A percentile compares a stretch with the other conserved stretches of the same genome.
Evolutionary conservation across 805 yeast genomes (phyloP).

Genomic region (Wickerhamiella azyma): DNA sequence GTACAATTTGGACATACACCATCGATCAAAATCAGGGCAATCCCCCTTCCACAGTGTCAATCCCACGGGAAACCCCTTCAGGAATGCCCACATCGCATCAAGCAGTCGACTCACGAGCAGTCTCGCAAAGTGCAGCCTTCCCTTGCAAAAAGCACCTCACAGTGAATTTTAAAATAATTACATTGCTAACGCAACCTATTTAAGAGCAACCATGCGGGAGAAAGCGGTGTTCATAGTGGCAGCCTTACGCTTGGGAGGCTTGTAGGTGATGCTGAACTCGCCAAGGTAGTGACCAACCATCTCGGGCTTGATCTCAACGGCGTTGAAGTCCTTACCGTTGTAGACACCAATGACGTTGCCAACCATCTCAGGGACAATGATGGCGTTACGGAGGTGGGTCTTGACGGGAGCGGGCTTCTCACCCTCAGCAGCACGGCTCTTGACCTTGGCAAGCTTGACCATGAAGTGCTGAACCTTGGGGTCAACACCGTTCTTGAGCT

Average conservation of each 20-base stretch:
- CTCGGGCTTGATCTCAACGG: conserved; percentile 97
- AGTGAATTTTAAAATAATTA: neutral
- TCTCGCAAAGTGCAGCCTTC: no score
- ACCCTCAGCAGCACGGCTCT: conserved; percentile 57
- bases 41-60: no score
- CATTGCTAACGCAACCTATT: conserved; percentile 11
- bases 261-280: conserved; percentile 98
- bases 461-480: conserved; percentile 90
- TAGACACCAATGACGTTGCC: conserved; percentile 97
- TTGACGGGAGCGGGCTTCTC: conserved; percentile 97
- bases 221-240: conserved; percentile 22
- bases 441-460: conserved; percentile 96
- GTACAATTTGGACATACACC: no score
- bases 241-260: conserved; percentile 98
- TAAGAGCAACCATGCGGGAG: conserved; percentile 22
- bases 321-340: conserved; percentile 99
- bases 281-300: conserved; percentile 99
- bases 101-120: no score
- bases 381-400: conserved; percentile 99
- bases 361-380: conserved; percentile 98
- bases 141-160: no score
- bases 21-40: no score
- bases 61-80: no score
- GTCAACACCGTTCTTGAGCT: conserved; percentile 95
- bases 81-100: no score